Evolutionary conservation across 108 stramenopile species (phyloP), one percentile per base, ranked within the genome.

Genomic region (Cyclotella sp.): DNA sequence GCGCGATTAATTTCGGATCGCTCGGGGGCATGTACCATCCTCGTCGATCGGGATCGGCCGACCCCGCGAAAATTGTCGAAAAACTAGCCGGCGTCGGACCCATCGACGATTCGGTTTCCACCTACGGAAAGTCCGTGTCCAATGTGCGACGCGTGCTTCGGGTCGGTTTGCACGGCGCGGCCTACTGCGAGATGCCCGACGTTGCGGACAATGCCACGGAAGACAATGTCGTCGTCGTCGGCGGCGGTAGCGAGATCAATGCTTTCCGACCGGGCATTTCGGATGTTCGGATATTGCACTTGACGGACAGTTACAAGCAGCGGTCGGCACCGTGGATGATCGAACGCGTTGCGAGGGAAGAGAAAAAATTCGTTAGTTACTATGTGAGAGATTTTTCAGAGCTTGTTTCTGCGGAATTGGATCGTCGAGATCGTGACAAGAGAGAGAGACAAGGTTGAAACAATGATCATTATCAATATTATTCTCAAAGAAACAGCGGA

Each of bases 321-420:
- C 47, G 47, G 3, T 49, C 47, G n/a, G 18, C 15, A 49, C 47
- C 47, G 47, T 49, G 47, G 47, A 49, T 49, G 47, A 9, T 49
- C 2, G 47, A 49, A n/a, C n/a, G n/a, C n/a, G n/a, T n/a, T n/a
- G 15, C 6, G 15, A 3, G 47, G 6, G n/a, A n/a, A n/a, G 47
- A 49, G 9, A 49, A 9, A n/a, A 9, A 49, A 49, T n/a, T 49
- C 2, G 15, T 1, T n/a, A 49, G 47, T 49, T 49, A 49, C 9
- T 49, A 49, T 49, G 47, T 49, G 18, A 16, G n/a, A n/a, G 47
- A 49, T 49, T 49, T 49, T 49, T 49, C 47, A 34, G 34, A 34
- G 2, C 6, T 34, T 2, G 34, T 34, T 34, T 6, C 2, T 2
- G 6, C 6, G 34, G 34, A 34, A 34, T 34, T 34, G 34, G 34